Evolutionary conservation across 1,139 yeast species (phyloP).

Genomic region (Yamadazyma membranifaciens): DNA sequence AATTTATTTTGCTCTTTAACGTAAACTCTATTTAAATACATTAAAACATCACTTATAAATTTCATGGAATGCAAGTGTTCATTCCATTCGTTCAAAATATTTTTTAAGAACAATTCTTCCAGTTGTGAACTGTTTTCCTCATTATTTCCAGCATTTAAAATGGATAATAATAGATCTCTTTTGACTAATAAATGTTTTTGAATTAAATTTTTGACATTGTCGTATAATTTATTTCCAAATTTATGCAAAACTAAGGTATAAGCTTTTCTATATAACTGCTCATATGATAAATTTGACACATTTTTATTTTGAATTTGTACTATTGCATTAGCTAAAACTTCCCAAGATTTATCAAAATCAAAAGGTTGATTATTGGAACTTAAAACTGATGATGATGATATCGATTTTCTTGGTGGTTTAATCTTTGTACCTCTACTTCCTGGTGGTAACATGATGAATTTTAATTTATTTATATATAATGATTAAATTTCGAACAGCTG

Average conservation of each 20-base stretch:
- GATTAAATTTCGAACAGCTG: too few relatives aligned
- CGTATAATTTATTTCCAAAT: constrained; percentile 68
- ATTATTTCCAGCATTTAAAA: constrained; percentile 8
- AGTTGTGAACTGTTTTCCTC: not conserved
- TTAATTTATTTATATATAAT: constrained; percentile 6
- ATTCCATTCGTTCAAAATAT: constrained; percentile 53
- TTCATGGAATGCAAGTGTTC: constrained; percentile 75
- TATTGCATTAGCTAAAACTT: constrained; percentile 68
- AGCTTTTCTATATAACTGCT: constrained; percentile 78
- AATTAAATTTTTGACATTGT: constrained; percentile 54
- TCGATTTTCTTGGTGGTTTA: constrained; percentile 67
- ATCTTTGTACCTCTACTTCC: constrained; percentile 54
- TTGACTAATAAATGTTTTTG: constrained; percentile 44
- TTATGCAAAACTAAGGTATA: constrained; percentile 77
- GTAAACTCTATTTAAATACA: constrained; percentile 85
- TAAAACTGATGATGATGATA: constrained; percentile 19
- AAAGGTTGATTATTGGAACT: constrained; percentile 27
- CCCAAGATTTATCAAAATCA: constrained; percentile 76
- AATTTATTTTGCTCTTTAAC: constrained; percentile 71
- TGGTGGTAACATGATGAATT: constrained; percentile 32
- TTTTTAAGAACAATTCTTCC: constrained; percentile 5
- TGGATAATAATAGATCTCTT: constrained; percentile 23
- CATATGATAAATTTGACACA: constrained; percentile 78
- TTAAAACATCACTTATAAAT: constrained; percentile 79
- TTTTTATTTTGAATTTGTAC: constrained; percentile 71